phyloP scores from a whole-genome alignment of 1,284 basidiomycete species.

The Microbotryum lychnidis-dioicae region DNA sequence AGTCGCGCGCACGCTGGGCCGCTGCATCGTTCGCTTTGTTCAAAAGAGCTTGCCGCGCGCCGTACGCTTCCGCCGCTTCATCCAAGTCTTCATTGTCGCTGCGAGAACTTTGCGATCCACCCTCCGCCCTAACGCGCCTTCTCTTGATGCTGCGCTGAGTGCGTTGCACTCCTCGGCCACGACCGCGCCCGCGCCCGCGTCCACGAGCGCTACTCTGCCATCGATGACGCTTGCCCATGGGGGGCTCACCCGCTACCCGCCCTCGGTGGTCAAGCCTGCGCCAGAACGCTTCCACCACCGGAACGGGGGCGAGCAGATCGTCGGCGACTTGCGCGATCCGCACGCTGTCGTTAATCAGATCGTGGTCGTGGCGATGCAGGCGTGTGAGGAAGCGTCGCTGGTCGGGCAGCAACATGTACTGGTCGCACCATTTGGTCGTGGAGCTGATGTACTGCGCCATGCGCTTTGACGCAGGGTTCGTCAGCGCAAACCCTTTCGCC shows the following conservation, averaged over 20 bases:
- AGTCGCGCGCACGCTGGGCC: slow-evolving; percentile 50
- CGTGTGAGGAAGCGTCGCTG: slow-evolving; percentile 20
- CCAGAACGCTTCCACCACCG: slow-evolving; percentile 41
- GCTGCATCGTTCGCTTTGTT: slow-evolving; percentile 37
- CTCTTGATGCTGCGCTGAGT: neutral
- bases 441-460: neutral
- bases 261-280: slow-evolving; percentile 44
- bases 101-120: neutral
- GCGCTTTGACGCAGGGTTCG: neutral
- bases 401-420: slow-evolving; percentile 15
- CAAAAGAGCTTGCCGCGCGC: slow-evolving; percentile 35
- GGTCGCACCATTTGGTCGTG: slow-evolving; percentile 14
- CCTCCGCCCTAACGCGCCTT: neutral
- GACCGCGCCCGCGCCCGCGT: too few relatives aligned
- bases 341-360: slow-evolving; percentile 6
- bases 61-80: neutral
- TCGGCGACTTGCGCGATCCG: slow-evolving; percentile 34
- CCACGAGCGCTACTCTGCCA: too few relatives aligned
- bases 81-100: neutral
- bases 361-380: neutral
- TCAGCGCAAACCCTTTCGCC: too few relatives aligned
- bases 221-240: too few relatives aligned
- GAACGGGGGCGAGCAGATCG: slow-evolving; percentile 52
- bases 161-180: too few relatives aligned
- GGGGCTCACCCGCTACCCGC: neutral